Conservation (phyloP, 345 rosid species). For the Populus alba region DNA sequence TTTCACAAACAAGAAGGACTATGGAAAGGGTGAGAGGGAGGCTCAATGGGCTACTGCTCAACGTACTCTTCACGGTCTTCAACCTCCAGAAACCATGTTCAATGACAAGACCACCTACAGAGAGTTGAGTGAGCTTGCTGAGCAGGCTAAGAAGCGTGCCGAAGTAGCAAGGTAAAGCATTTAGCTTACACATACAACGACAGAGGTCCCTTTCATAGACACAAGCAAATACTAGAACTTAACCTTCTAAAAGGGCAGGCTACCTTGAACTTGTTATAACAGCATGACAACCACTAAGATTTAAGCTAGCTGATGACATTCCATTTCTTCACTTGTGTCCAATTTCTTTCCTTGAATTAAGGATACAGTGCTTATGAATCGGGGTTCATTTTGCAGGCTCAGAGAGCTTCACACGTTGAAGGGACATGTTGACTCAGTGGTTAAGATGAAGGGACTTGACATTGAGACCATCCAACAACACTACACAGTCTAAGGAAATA, state of each 20-base stretch:
- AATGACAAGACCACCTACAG: slow-evolving; percentile 40
- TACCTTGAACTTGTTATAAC: not conserved
- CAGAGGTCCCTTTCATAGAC: not conserved
- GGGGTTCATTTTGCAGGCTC: slow-evolving; percentile 34
- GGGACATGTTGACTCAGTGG: slow-evolving; percentile 74
- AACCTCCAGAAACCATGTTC: slow-evolving; percentile 22
- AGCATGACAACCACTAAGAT: not conserved
- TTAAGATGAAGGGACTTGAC: slow-evolving; percentile 66
- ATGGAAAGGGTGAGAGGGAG: slow-evolving; percentile 69
- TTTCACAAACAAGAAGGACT: slow-evolving; percentile 73
- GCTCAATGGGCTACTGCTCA: slow-evolving; percentile 73
- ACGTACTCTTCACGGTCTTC: slow-evolving; percentile 68
- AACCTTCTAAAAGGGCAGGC: not conserved
- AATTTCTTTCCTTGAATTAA: not conserved
- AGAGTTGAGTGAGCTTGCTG: slow-evolving; percentile 56
- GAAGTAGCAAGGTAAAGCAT: slow-evolving; percentile 62
- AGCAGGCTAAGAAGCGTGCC: slow-evolving; percentile 76
- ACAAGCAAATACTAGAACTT: not conserved
- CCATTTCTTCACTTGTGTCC: not conserved
- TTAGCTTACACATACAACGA: not conserved
- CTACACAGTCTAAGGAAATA: slow-evolving; percentile 47
- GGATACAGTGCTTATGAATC: not conserved
- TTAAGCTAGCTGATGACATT: not conserved
- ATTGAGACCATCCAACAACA: slow-evolving; percentile 71
- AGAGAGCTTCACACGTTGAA: slow-evolving; percentile 70